Evolutionary conservation across 306 rosid species (phyloP), one percentile per base, ranked within the genome.

Genomic region (Sechiopsis laciniata): DNA sequence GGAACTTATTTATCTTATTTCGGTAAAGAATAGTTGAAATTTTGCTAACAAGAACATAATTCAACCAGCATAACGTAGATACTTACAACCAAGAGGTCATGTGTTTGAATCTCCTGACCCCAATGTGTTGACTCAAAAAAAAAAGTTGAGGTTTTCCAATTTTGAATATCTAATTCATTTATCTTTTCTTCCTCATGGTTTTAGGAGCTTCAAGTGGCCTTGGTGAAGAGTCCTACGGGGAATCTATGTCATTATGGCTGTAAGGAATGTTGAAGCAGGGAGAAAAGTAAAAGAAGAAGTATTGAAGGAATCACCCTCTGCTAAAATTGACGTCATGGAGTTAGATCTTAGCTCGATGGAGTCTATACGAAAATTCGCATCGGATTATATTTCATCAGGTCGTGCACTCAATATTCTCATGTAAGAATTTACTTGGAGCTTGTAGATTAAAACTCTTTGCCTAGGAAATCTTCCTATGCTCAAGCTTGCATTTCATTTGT

Each of bases 171-270:
- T n/a, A n/a, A n/a, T n/a, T n/a, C n/a, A n/a, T n/a, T n/a, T n/a
- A n/a, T n/a, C n/a, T n/a, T n/a, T n/a, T n/a, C n/a, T n/a, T n/a
- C n/a, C n/a, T n/a, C n/a, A n/a, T n/a, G n/a, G n/a, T n/a, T n/a
- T n/a, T n/a, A n/a, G n/a, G n/a, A n/a, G n/a, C n/a, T n/a, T n/a
- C n/a, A n/a, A n/a, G n/a, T n/a, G n/a, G n/a, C n/a, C n/a, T n/a
- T n/a, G n/a, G n/a, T n/a, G n/a, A n/a, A n/a, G n/a, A n/a, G n/a
- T n/a, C n/a, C n/a, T n/a, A n/a, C n/a, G n/a, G n/a, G n/a, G n/a
- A n/a, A n/a, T 86, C 69, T 92, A 88, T 85, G 91, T 90, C 56
- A 86, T 86, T 66, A 90, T 90, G 96, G 95, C 95, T 8, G 90
- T 90, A 7, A 87, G 96, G 87, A 86, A 83, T 78, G 77, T 81